Evolutionary conservation across 768 basidiomycete species (phyloP).

Genomic region (Clathrus columnatus): DNA sequence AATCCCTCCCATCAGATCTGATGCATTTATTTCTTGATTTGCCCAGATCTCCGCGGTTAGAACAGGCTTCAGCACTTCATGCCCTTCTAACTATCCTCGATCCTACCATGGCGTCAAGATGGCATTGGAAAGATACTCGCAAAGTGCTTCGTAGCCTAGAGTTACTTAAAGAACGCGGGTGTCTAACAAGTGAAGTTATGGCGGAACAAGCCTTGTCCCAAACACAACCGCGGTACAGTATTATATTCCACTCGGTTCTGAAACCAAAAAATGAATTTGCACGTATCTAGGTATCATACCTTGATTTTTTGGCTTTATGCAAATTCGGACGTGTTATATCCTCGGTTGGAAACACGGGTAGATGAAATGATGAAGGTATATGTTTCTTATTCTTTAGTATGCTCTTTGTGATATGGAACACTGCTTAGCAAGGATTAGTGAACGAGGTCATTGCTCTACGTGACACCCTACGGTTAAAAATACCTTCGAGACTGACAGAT

Average conservation of each 20-base stretch:
- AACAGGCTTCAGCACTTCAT: slow-evolving; percentile 56
- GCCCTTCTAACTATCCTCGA: slow-evolving; percentile 62
- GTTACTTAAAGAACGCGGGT: slow-evolving; percentile 65
- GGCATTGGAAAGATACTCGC: slow-evolving; percentile 95
- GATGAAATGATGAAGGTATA: slow-evolving; percentile 84
- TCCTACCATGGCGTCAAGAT: slow-evolving; percentile 61
- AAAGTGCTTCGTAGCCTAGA: slow-evolving; percentile 78
- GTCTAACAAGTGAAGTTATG: slow-evolving; percentile 58
- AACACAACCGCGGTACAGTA: slow-evolving; percentile 15
- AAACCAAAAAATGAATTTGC: not conserved
- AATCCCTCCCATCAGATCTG: slow-evolving; percentile 38
- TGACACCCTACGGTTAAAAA: slow-evolving; percentile 7
- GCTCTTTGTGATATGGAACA: not conserved
- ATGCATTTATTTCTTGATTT: slow-evolving; percentile 44
- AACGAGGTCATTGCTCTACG: slow-evolving; percentile 62
- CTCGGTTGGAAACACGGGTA: slow-evolving; percentile 69
- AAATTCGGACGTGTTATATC: slow-evolving; percentile 48
- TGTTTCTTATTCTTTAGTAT: slow-evolving; percentile 3
- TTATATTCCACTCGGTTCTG: not conserved
- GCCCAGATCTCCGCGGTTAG: slow-evolving; percentile 50
- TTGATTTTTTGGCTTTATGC: slow-evolving; percentile 91
- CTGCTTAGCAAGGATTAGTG: slow-evolving; percentile 60
- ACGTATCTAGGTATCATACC: slow-evolving; percentile 57
- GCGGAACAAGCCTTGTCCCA: slow-evolving; percentile 44
- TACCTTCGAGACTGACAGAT: not conserved